These are phyloP conservation scores for Cordia subcordata DNA, from an alignment of 257 asterid genomes.

Conservation along the genomic window DNA sequence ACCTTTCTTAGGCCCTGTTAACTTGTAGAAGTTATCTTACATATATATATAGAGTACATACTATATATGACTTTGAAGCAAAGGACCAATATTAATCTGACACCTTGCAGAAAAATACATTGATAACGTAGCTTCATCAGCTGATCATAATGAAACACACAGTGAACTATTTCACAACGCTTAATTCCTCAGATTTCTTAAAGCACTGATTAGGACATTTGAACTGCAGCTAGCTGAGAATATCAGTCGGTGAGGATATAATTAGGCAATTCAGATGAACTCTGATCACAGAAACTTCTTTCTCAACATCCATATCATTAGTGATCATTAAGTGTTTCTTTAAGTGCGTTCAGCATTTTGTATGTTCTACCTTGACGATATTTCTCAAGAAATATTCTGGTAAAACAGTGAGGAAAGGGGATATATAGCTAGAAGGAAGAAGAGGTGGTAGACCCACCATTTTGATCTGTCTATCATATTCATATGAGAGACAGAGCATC, in stretches of 20 bases:
- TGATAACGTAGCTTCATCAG: slow-evolving; percentile 3
- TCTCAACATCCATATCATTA: not conserved
- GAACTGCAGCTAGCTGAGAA: slow-evolving; percentile 2
- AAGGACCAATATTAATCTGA: slow-evolving; percentile 16
- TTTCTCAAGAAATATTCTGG: not conserved
- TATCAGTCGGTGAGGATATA: not conserved
- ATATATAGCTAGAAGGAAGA: slow-evolving; percentile 8
- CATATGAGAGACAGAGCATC: slow-evolving; percentile 20
- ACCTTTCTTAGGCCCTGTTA: too few species aligned
- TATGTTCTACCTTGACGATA: too few species aligned
- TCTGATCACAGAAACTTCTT: too few species aligned
- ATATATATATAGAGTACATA: too few species aligned
- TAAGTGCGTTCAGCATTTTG: slow-evolving; percentile 2
- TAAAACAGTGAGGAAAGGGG: not conserved
- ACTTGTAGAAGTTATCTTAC: not conserved
- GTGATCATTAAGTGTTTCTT: not conserved
- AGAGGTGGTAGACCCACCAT: slow-evolving; percentile 20
- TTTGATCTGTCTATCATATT: slow-evolving; percentile 8
- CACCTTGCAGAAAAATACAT: not conserved
- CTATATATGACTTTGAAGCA: slow-evolving; percentile 31
- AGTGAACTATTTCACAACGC: not conserved
- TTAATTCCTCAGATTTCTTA: not conserved
- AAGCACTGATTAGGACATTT: slow-evolving; percentile 18
- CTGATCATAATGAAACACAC: not conserved
- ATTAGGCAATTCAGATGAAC: slow-evolving; percentile 1